Evolutionary conservation across 2,329 filamentous ascomycete species (phyloP).

Genomic region (Sporothrix globosa): DNA sequence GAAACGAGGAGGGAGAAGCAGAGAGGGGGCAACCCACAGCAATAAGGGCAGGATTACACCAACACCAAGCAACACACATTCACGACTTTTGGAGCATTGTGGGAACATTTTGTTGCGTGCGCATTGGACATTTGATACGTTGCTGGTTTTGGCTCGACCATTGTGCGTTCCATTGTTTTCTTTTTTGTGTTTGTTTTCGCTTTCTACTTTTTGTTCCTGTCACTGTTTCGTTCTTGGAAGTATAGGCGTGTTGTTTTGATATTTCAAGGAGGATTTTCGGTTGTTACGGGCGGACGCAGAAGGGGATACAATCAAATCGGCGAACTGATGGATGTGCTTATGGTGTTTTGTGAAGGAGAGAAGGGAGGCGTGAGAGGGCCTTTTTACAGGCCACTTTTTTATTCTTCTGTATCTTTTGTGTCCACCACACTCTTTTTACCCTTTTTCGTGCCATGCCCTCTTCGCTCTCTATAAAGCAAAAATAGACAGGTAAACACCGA

Average conservation of each 20-base stretch:
- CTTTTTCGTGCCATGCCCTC: background rate
- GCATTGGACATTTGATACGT: constrained; percentile 20
- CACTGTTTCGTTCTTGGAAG: background rate
- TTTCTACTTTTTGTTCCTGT: background rate
- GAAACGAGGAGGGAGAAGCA: background rate
- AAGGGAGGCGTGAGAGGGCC: background rate
- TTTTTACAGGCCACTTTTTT: constrained; percentile 6
- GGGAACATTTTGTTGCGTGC: constrained; percentile 16
- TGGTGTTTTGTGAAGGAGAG: background rate
- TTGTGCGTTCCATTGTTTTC: background rate
- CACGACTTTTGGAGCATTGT: constrained; percentile 15
- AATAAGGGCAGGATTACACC: background rate
- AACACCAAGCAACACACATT: constrained; percentile 8
- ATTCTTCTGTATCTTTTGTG: constrained; percentile 20
- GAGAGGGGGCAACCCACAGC: constrained; percentile 7
- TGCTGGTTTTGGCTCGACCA: background rate
- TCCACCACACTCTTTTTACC: constrained; percentile 10
- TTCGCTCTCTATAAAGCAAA: constrained; percentile 1
- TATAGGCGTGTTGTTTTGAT: constrained; percentile 23
- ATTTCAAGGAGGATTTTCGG: background rate
- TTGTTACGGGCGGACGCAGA: background rate
- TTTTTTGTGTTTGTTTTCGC: background rate
- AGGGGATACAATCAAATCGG: constrained; percentile 3
- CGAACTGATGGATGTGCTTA: constrained; percentile 19
- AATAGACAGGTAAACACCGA: background rate